Percentiles rank a stretch among this genome's conserved stretches.
Evolutionary conservation across 108 stramenopile species (phyloP).

Genomic region (Pseudonitzschia multiseries): DNA sequence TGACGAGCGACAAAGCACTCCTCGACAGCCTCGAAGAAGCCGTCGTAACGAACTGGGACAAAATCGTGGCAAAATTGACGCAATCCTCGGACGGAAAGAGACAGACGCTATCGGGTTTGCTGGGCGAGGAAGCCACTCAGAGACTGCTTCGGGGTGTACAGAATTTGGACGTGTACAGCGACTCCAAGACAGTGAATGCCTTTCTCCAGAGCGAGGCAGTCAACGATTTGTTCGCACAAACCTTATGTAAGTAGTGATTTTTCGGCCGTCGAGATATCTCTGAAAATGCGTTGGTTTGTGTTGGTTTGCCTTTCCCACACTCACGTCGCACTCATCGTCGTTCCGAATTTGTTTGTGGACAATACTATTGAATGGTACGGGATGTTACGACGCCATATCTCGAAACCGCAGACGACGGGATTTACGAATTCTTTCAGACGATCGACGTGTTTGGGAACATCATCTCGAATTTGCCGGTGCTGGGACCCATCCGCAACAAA

Average conservation of each 20-base stretch:
- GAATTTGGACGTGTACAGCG: slow-evolving; percentile 38
- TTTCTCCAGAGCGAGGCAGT: slow-evolving; percentile 64
- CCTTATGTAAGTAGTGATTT: slow-evolving; percentile 40
- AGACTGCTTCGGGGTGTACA: slow-evolving; percentile 38
- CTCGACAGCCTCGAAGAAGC: slow-evolving; percentile 42
- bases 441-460: slow-evolving; percentile 70
- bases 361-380: neutral
- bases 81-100: slow-evolving; percentile 30
- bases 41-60: slow-evolving; percentile 54
- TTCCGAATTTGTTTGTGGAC: too few relatives aligned
- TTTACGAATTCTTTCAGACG: slow-evolving; percentile 62
- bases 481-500: slow-evolving; percentile 73
- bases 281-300: too few relatives aligned
- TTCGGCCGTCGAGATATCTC: neutral
- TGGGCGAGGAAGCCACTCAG: slow-evolving; percentile 56
- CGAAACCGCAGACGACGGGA: slow-evolving; percentile 54
- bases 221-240: slow-evolving; percentile 53
- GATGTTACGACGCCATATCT: neutral
- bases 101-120: slow-evolving; percentile 41
- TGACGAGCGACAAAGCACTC: slow-evolving; percentile 39
- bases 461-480: slow-evolving; percentile 50
- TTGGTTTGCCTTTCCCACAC: neutral
- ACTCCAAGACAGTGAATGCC: slow-evolving; percentile 52
- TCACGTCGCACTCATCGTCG: neutral
- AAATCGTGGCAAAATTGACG: slow-evolving; percentile 17